phyloP scores from a whole-genome alignment of 2,329 filamentous ascomycete species.

The Bretziella fagacearum region DNA sequence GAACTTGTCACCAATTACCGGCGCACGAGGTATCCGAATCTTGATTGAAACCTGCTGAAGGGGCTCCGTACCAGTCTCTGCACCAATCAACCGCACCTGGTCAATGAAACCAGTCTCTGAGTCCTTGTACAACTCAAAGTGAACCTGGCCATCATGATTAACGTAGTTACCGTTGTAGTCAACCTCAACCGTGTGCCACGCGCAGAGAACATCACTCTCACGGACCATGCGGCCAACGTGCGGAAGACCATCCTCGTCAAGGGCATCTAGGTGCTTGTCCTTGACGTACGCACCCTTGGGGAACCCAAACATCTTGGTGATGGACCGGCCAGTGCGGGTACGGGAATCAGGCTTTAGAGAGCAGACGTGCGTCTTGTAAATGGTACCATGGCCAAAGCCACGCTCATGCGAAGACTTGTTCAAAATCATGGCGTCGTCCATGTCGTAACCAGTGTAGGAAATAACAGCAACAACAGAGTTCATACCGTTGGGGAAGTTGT shows the following conservation, averaged over 20 bases:
- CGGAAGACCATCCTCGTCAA: constrained; percentile 81
- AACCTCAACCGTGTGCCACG: constrained; percentile 73
- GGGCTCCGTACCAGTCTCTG: constrained; percentile 66
- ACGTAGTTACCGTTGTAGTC: constrained; percentile 63
- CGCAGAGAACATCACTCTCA: constrained; percentile 71
- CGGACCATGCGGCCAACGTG: constrained; percentile 60
- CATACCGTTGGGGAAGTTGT: constrained; percentile 94
- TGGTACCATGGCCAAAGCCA: constrained; percentile 86
- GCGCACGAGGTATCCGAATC: constrained; percentile 74
- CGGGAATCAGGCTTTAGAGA: constrained; percentile 65
- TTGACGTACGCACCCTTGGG: constrained; percentile 60
- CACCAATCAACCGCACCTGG: constrained; percentile 78
- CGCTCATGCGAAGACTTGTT: constrained; percentile 95
- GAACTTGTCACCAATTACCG: constrained; percentile 96
- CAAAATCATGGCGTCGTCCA: constrained; percentile 99
- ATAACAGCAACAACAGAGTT: constrained; percentile 96
- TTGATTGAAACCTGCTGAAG: constrained; percentile 84
- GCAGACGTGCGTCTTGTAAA: constrained; percentile 95
- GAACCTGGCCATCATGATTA: constrained; percentile 72
- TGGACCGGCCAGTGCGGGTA: constrained; percentile 46
- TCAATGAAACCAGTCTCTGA: constrained; percentile 76
- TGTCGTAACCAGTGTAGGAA: constrained; percentile 97
- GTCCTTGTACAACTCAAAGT: constrained; percentile 91
- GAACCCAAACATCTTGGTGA: constrained; percentile 80
- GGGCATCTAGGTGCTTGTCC: constrained; percentile 48